Evolutionary conservation across 1,139 yeast species (phyloP).

Genomic region (Candida albicans): DNA sequence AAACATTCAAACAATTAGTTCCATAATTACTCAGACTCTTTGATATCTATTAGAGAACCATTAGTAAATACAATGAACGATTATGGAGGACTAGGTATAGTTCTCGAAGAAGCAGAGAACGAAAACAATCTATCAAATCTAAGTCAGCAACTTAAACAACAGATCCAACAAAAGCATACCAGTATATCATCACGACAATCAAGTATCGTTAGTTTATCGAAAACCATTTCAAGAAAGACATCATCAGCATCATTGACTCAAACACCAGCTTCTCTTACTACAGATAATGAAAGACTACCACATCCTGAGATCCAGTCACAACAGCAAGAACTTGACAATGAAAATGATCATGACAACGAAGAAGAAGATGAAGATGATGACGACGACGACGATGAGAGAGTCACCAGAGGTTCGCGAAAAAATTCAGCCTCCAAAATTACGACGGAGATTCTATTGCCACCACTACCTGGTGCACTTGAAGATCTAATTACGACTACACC

Average conservation of each 20-base stretch:
- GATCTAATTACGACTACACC: conserved; percentile 10
- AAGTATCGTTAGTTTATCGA: conserved; percentile 8
- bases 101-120: conserved; percentile 26
- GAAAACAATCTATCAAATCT: conserved; percentile 4
- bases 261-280: background rate
- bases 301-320: too few relatives aligned
- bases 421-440: background rate
- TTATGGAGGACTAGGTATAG: conserved; percentile 32
- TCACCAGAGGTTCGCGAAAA: too few relatives aligned
- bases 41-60: background rate
- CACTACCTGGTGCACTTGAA: conserved; percentile 30
- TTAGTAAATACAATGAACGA: conserved; percentile 11
- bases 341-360: background rate
- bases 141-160: conserved; percentile 2
- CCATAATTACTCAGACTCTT: too few relatives aligned
- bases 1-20: background rate
- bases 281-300: background rate
- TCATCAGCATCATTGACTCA: conserved; percentile 4
- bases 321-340: background rate
- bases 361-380: conserved; percentile 1
- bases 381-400: background rate
- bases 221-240: conserved; percentile 4
- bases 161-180: conserved; percentile 5
- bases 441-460: conserved; percentile 38
- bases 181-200: conserved; percentile 8